phyloP scores from a whole-genome alignment of 257 asterid species.

The Solanum gandarillasii region DNA sequence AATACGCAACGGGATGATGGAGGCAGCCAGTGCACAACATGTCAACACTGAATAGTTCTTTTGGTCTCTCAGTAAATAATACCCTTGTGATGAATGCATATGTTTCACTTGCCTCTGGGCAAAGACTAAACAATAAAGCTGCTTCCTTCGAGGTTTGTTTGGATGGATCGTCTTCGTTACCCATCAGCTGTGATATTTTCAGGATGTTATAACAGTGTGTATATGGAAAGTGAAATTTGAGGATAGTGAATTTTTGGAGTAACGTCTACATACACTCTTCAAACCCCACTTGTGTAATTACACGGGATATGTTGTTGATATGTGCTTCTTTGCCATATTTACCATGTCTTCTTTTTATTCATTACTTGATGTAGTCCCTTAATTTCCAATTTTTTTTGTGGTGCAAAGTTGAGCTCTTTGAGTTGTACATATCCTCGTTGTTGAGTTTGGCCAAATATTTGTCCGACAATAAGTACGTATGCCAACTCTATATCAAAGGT shows the following conservation, averaged over 20 bases:
- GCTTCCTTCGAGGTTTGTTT: background rate
- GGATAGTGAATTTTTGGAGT: background rate
- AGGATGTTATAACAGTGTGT: background rate
- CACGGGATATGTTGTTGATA: background rate
- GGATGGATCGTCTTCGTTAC: background rate
- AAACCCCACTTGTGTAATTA: background rate
- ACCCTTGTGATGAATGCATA: background rate
- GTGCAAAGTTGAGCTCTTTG: background rate
- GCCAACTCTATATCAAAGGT: background rate
- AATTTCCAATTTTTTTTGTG: background rate
- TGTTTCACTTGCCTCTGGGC: background rate
- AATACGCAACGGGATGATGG: slow-evolving; percentile 87
- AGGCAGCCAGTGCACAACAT: slow-evolving; percentile 56
- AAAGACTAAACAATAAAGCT: background rate
- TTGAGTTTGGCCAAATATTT: background rate
- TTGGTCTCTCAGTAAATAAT: background rate
- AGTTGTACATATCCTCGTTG: background rate
- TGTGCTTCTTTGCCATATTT: background rate
- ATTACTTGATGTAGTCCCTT: background rate
- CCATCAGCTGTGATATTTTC: background rate
- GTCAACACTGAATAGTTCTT: slow-evolving; percentile 2
- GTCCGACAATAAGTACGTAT: background rate
- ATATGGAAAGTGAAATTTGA: background rate
- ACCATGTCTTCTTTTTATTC: background rate
- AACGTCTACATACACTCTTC: background rate